These are phyloP conservation scores for Gracilaria domingensis DNA, from an alignment of 23 red algal species.

Conservation along the genomic window DNA sequence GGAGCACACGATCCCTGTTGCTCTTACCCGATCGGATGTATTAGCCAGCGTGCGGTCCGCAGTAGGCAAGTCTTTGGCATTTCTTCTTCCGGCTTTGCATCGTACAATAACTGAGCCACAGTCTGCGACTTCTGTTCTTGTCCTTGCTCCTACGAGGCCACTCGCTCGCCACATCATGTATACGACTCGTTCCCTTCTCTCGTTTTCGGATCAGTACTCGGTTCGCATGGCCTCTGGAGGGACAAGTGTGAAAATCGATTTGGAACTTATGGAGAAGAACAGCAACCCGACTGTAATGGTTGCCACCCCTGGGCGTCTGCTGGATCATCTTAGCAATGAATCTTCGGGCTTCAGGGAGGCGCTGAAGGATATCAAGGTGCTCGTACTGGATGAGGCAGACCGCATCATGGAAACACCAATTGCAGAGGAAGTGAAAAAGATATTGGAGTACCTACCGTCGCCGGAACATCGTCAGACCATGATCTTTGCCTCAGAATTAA, in stretches of 20 bases:
- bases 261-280: conserved; percentile 35
- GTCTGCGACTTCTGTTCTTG: conserved; percentile 56
- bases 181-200: conserved; percentile 54
- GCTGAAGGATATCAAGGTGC: conserved; percentile 53
- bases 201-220: conserved; percentile 7
- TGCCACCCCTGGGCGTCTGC: conserved; percentile 82
- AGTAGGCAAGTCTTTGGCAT: conserved; percentile 88
- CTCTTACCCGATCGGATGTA: conserved; percentile 77
- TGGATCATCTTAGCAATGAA: conserved; percentile 69
- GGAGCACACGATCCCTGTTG: conserved; percentile 67
- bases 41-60: conserved; percentile 81
- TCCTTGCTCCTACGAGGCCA: conserved; percentile 81
- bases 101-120: conserved; percentile 33
- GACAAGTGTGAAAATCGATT: conserved; percentile 48
- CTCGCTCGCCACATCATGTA: conserved; percentile 70
- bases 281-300: conserved; percentile 74
- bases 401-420: conserved; percentile 87
- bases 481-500: conserved; percentile 46
- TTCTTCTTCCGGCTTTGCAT: conserved; percentile 79
- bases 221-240: conserved; percentile 65
- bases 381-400: conserved; percentile 91
- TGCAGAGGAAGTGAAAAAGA: conserved; percentile 60
- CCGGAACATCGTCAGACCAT: conserved; percentile 52
- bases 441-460: conserved; percentile 51
- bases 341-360: conserved; percentile 55